Evolutionary conservation across 2,329 filamentous ascomycete species (phyloP), one percentile per base, ranked within the genome.

Genomic region (Sporothrix brasiliensis): DNA sequence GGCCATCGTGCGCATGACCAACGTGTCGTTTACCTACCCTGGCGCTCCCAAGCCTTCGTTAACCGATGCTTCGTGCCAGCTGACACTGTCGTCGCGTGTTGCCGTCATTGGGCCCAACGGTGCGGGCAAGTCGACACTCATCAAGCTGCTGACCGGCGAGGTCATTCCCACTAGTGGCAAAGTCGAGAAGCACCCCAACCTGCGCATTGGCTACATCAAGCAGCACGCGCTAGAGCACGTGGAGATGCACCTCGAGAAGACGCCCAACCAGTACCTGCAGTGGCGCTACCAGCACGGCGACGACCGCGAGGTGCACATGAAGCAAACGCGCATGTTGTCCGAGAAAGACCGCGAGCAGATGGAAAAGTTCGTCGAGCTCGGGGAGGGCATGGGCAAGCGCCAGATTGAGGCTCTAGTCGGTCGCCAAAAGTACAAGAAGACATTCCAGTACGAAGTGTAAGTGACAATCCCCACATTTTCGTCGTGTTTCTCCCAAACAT

Each of bases 181-280:
- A 79, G 95, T 99, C 30, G 94, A 98, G 85, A 98, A 98, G 85
- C 95, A 99, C 80, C 95, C 95, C 75, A 99, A 99, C 80, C 83
- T 99, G 78, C 94, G 95, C 86, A 97, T 99, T 77, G 95, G 95
- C 69, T 99, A 99, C 85, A 98, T 99, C 84, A 98, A 98, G 85
- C 95, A 99, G 84, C 95, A 99, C 81, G 95, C 95, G 58, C 87
- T 99, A 14, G 95, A 99, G 85, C 95, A 99, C 88, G 95, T 99
- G 13, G 94, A 99, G 83, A 97, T 97, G 94, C 95, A 99, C 79
- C 85, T 98, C 76, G 95, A 99, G 82, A 99, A 99, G 88, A 99
- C 95, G 0, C 95, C 95, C 53, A 98, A 97, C 80, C 95, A 99
- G 82, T 99, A 99, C 79, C 87, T 99, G 47, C 95, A 98, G 82